Evolutionary conservation across 2,329 filamentous ascomycete species (phyloP), one percentile per base, ranked within the genome.

Genomic region (Metarhizium brunneum): DNA sequence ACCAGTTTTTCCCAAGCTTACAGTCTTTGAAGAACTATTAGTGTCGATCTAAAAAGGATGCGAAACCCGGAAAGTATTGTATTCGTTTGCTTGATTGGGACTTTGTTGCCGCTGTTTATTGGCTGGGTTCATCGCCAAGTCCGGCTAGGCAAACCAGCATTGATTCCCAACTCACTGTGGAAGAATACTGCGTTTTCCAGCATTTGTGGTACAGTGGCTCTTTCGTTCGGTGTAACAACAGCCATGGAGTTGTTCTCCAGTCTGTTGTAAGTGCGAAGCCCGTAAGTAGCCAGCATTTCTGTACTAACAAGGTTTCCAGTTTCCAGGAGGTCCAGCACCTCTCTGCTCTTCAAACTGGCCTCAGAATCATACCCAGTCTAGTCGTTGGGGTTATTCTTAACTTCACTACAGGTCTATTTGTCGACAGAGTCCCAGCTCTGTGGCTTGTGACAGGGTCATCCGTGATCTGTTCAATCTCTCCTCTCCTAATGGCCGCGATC

Each of bases 141-240:
- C 50, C 69, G 66, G 11, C 62, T 65, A 0, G 69, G 71, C 10
- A 71, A 70, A 2, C 76, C 81, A 13, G 81, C 81, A 0, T 64
- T 86, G 7, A 84, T 86, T 25, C 83, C 83, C 0, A 85, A 86
- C 63, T 76, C 75, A 0, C 67, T 86, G 0, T 86, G 83, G 83
- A 73, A 68, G n/a, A 84, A 82, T 48, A 64, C 66, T 0, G 66
- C 77, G 2, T 86, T 86, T 61, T 76, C 79, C 0, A 73, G 69
- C 30, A 76, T 82, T 20, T 86, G 83, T 61, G 60, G 76, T 3
- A 77, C 72, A 4, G 70, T 81, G 1, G 63, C 76, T 4, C 58
- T 81, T 4, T 71, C 76, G 0, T 76, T 68, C 56, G 76, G 72
- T 0, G 74, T 76, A 0, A 57, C 76, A 6, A 76, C 78, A 50